phyloP scores from a whole-genome alignment of 768 basidiomycete genomes.

The Lactifluus hygrophoroides region DNA sequence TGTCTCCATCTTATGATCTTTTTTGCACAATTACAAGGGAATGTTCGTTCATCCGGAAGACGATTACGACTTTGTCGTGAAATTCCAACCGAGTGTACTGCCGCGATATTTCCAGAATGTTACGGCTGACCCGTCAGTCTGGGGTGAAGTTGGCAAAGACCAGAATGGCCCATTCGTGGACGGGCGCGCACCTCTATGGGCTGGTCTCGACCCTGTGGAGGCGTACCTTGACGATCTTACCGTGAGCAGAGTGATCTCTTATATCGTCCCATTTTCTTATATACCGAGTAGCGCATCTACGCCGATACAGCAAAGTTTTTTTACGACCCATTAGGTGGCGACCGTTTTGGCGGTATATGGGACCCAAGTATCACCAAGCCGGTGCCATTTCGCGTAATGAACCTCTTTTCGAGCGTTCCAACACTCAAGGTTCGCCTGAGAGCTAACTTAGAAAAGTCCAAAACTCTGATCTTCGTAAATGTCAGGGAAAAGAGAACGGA shows the following conservation, averaged over 20 bases:
- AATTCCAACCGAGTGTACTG: conserved; percentile 54
- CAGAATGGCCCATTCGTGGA: conserved; percentile 36
- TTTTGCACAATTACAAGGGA: conserved; percentile 36
- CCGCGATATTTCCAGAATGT: conserved; percentile 74
- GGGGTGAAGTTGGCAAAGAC: conserved; percentile 32
- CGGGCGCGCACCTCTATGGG: conserved; percentile 30
- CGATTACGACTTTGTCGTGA: conserved; percentile 81
- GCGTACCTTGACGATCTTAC: conserved; percentile 62
- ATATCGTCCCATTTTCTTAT: neutral
- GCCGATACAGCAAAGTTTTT: conserved; percentile 76
- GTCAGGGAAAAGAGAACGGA: conserved; percentile 24
- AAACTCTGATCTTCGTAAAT: neutral
- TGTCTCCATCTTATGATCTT: neutral
- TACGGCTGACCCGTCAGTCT: conserved; percentile 38
- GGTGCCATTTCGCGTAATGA: conserved; percentile 70
- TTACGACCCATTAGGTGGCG: conserved; percentile 74
- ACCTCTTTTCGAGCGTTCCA: conserved; percentile 71
- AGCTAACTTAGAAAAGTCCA: neutral
- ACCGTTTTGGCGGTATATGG: conserved; percentile 78
- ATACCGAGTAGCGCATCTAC: conserved; percentile 48
- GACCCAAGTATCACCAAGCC: conserved; percentile 58
- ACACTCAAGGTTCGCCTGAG: conserved; percentile 26
- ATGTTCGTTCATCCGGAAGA: conserved; percentile 77
- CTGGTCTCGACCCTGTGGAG: conserved; percentile 76
- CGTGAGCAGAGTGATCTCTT: conserved; percentile 35